Evolutionary conservation across 1,284 basidiomycete genomes (phyloP).

Genomic region (Naganishia sp.): DNA sequence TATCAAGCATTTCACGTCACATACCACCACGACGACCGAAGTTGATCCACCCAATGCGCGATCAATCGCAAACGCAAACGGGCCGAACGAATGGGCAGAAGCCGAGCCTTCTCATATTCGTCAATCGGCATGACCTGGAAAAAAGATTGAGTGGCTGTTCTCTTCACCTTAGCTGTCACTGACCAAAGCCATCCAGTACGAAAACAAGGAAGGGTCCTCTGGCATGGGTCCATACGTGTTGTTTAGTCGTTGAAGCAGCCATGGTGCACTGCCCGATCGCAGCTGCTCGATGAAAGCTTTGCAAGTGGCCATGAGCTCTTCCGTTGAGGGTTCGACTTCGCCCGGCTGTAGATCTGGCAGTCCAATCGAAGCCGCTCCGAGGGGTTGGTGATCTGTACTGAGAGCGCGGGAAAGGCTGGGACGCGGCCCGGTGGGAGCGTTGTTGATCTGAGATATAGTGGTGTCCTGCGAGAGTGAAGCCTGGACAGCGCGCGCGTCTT

Average conservation of each 20-base stretch:
- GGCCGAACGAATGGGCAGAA: constrained; percentile 84
- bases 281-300: constrained; percentile 76
- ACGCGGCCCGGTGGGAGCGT: neutral
- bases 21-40: constrained; percentile 67
- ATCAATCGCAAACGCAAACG: constrained; percentile 77
- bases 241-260: constrained; percentile 83
- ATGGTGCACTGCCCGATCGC: constrained; percentile 78
- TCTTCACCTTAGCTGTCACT: constrained; percentile 59
- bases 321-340: constrained; percentile 55
- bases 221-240: constrained; percentile 72
- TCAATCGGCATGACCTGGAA: constrained; percentile 82
- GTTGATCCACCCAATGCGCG: constrained; percentile 87
- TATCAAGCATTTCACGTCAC: neutral
- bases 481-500: neutral
- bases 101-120: constrained; percentile 86
- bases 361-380: constrained; percentile 33
- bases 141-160: constrained; percentile 54
- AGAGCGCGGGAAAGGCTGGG: constrained; percentile 10
- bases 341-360: constrained; percentile 26
- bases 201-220: constrained; percentile 64
- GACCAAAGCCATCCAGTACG: constrained; percentile 87
- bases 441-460: neutral
- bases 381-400: constrained; percentile 17
- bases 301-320: constrained; percentile 73
- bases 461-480: neutral